A percentile compares a stretch with the other conserved stretches of the same genome.
These are phyloP conservation scores for Oryza rufipogon DNA, from an alignment of 176 grass and related monocot genomes.

Conservation along the genomic window DNA sequence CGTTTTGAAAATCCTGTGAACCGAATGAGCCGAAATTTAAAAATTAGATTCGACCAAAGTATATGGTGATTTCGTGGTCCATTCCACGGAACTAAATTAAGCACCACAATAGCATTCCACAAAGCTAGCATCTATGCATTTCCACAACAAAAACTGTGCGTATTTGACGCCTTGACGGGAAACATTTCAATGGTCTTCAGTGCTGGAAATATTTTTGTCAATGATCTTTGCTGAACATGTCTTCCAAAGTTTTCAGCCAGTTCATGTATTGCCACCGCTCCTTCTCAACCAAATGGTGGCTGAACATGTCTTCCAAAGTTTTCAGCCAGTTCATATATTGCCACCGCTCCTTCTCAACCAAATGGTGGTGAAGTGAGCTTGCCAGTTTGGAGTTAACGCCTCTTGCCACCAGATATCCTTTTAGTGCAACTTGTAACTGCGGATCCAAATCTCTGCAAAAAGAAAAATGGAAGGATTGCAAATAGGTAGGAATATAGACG, in stretches of 20 bases:
- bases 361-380: conserved; percentile 47
- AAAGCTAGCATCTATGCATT: background rate
- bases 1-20: too few species aligned
- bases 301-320: conserved; percentile 30
- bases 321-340: conserved; percentile 71
- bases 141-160: background rate
- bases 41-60: background rate
- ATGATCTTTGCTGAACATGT: conserved; percentile 29
- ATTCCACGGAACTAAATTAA: background rate
- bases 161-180: background rate
- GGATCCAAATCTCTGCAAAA: conserved; percentile 63
- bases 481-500: background rate
- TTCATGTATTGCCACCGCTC: conserved; percentile 63
- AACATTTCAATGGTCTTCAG: background rate
- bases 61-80: background rate
- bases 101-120: background rate
- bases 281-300: conserved; percentile 55
- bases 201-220: conserved; percentile 6
- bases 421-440: conserved; percentile 47
- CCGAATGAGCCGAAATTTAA: background rate
- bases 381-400: conserved; percentile 55
- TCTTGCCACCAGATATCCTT: conserved; percentile 60
- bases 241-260: conserved; percentile 55
- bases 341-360: conserved; percentile 58
- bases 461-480: conserved; percentile 7